Evolutionary conservation across 805 yeast genomes (phyloP).

Genomic region (Lachancea sp.): DNA sequence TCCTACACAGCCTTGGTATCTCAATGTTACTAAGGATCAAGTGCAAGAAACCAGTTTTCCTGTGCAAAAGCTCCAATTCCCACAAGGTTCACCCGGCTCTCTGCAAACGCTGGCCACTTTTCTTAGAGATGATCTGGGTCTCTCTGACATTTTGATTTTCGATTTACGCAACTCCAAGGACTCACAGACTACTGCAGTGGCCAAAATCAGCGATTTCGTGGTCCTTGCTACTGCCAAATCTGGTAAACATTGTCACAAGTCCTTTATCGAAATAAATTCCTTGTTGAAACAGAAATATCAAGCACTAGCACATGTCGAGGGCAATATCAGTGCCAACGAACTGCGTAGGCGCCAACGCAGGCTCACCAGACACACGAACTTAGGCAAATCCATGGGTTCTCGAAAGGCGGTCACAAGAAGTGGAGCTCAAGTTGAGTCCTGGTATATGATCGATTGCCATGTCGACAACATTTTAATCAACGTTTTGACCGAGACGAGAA

Average conservation of each 20-base stretch:
- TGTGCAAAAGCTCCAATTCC: constrained; percentile 50
- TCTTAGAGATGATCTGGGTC: constrained; percentile 56
- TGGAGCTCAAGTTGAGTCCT: constrained; percentile 60
- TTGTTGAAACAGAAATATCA: constrained; percentile 49
- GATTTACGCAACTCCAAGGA: constrained; percentile 48
- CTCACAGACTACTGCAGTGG: constrained; percentile 35
- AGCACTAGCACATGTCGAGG: constrained; percentile 56
- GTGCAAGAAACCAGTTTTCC: constrained; percentile 32
- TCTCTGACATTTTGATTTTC: constrained; percentile 54
- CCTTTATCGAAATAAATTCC: constrained; percentile 52
- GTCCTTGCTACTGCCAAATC: constrained; percentile 73
- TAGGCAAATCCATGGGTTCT: constrained; percentile 45
- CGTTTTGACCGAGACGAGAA: constrained; percentile 61
- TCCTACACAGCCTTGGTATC: constrained; percentile 50
- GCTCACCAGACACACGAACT: constrained; percentile 47
- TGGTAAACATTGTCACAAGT: constrained; percentile 65
- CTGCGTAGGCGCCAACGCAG: constrained; percentile 47
- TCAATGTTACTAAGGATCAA: constrained; percentile 36
- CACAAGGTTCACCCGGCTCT: constrained; percentile 50
- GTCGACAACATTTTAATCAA: constrained; percentile 63
- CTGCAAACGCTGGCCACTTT: constrained; percentile 33
- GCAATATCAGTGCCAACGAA: constrained; percentile 55
- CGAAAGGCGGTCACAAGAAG: constrained; percentile 47
- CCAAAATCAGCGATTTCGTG: constrained; percentile 39
- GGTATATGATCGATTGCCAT: constrained; percentile 75